Evolutionary conservation across 106 monocot genomes (phyloP), one percentile per base, ranked within the genome.

Genomic region (Agapanthus africanus): DNA sequence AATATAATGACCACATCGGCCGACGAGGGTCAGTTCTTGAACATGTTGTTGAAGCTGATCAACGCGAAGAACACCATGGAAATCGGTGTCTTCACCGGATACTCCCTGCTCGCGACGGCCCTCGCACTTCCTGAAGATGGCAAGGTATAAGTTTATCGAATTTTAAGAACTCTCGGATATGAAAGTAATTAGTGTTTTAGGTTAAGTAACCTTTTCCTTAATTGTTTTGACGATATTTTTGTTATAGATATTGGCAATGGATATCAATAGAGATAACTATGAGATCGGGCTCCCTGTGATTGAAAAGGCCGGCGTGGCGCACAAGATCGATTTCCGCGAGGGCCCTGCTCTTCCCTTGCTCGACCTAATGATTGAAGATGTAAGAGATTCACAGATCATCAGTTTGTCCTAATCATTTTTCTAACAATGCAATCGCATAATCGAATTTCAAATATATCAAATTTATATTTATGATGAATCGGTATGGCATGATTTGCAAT

Each of bases 271-370:
- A 37, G 85, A 92, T 61, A 80, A 77, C 78, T 92, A 78, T 65
- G 80, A 92, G 66, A 34, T 92, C 1, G 91, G 88, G 19, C 73
- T 88, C 44, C 91, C 88, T n/a, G 74, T 77, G 52, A 89, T 89
- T 25, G 18, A 82, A 76, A 89, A 89, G 77, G 84, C 88, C 56
- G 88, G 88, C 1, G 84, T 89, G 7, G 84, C 77, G 2, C 84
- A 85, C 79, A 89, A 89, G 79, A 82, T 89, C 64, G 88, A 89
- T 37, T 89, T 89, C 84, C 79, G 77, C 19, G 88, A 89, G 54
- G 84, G 84, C 30, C 84, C 84, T 1, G 88, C 84, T 2, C 69
- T 89, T 11, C 88, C 88, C 0, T 71, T 85, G 2, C 87, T 88
- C 3, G 87, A 92, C 44, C 54, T 76, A 61, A 65, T 85, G 71